Conservation (phyloP, 2,329 filamentous ascomycete species). For the Sporothrix brunneoviolacea region DNA sequence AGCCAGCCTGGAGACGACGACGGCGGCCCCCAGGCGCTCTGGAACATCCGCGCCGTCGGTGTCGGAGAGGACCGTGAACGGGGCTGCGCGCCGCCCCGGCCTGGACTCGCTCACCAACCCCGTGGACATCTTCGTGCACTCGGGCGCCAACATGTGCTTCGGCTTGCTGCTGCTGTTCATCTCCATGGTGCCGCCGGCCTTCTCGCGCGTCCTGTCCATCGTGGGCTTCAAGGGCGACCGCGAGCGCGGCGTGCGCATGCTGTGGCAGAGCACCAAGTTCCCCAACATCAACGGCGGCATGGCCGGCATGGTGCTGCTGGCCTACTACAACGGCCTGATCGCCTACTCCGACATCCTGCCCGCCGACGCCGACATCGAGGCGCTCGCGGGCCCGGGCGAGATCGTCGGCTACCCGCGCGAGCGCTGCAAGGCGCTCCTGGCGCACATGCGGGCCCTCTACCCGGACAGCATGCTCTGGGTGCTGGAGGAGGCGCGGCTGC, state of each 20-base stretch:
- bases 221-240: conserved; percentile 90
- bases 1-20: too few species aligned
- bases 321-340: conserved; percentile 82
- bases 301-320: conserved; percentile 70
- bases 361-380: conserved; percentile 45
- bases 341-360: conserved; percentile 85
- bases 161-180: conserved; percentile 79
- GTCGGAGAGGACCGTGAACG: conserved; percentile 5
- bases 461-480: conserved; percentile 80
- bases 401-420: conserved; percentile 65
- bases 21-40: too few species aligned
- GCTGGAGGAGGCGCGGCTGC: conserved; percentile 77
- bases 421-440: conserved; percentile 60
- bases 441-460: conserved; percentile 68
- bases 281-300: conserved; percentile 90
- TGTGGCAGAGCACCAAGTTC: conserved; percentile 85
- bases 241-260: conserved; percentile 70
- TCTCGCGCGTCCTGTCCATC: conserved; percentile 77
- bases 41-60: not conserved
- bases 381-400: conserved; percentile 43
- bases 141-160: conserved; percentile 82
- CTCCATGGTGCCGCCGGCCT: conserved; percentile 88
- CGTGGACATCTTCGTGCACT: conserved; percentile 82
- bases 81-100: conserved; percentile 33
- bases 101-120: conserved; percentile 63